Conservation (phyloP, 331 rosid species). For the Quercus phellos region DNA sequence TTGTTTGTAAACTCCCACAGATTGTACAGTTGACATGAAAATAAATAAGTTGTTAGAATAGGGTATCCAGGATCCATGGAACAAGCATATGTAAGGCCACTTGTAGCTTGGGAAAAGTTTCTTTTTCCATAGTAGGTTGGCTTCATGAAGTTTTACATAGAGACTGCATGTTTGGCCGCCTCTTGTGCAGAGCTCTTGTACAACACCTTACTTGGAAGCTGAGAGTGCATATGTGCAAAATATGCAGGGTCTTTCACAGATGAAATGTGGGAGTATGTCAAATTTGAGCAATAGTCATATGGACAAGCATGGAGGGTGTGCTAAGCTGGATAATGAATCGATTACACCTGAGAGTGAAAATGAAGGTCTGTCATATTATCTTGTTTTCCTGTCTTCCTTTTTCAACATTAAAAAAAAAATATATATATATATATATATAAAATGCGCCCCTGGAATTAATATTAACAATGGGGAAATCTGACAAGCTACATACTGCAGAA, state of each 20-base stretch:
- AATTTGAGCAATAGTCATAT: constrained; percentile 28
- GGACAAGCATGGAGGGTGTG: constrained; percentile 24
- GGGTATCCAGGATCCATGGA: background rate
- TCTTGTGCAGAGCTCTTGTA: constrained; percentile 88
- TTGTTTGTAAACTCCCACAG: background rate
- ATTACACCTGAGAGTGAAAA: constrained; percentile 25
- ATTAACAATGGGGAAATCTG: constrained; percentile 7
- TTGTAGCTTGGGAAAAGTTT: constrained; percentile 19
- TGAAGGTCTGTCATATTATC: constrained; percentile 31
- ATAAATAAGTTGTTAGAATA: constrained; percentile 13
- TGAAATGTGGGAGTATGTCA: constrained; percentile 33
- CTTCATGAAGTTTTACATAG: constrained; percentile 26
- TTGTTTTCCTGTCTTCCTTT: background rate
- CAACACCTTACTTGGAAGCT: constrained; percentile 74
- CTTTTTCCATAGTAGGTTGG: constrained; percentile 24
- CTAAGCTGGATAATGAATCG: constrained; percentile 26
- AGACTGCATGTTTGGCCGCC: constrained; percentile 35
- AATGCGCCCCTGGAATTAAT: too few relatives aligned
- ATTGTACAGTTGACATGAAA: background rate
- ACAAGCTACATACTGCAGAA: constrained; percentile 36
- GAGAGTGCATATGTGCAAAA: constrained; percentile 46
- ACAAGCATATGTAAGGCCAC: background rate
- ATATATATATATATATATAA: too few relatives aligned
- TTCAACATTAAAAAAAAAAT: background rate
- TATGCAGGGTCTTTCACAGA: constrained; percentile 41